Evolutionary conservation across 257 asterid species (phyloP).

Genomic region (Plantago major): DNA sequence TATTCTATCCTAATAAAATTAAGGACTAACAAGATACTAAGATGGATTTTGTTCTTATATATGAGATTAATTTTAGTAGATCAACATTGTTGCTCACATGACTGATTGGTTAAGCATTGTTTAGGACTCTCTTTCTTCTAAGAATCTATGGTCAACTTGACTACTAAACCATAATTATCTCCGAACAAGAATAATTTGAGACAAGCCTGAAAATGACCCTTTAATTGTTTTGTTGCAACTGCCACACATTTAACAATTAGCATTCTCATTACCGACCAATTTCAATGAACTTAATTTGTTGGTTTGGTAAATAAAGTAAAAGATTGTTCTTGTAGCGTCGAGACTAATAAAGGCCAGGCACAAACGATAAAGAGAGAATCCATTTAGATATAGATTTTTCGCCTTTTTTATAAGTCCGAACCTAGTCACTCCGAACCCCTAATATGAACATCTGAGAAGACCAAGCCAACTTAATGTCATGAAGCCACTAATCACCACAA

Average conservation of each 20-base stretch:
- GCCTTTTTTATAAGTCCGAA: no score
- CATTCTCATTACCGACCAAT: neutral
- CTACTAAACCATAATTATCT: neutral
- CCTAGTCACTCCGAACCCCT: no score
- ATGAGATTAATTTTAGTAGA: slow-evolving; percentile 3
- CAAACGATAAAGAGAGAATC: neutral
- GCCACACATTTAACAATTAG: neutral
- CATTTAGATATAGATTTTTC: no score
- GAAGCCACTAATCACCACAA: no score
- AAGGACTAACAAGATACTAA: slow-evolving; percentile 21
- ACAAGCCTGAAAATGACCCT: neutral
- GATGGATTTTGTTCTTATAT: slow-evolving; percentile 32
- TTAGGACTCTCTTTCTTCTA: neutral
- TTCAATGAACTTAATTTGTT: no score
- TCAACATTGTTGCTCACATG: slow-evolving; percentile 9
- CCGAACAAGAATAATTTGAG: neutral
- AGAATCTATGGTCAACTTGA: slow-evolving; percentile 12
- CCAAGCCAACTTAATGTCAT: no score
- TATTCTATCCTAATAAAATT: slow-evolving; percentile 33
- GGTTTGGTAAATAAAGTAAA: neutral
- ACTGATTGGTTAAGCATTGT: neutral
- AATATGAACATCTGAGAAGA: no score
- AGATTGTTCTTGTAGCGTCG: neutral
- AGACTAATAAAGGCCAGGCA: no score
- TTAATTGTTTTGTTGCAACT: neutral